Evolutionary conservation across 257 asterid species (phyloP).

Genomic region (Ligustrum vulgare): DNA sequence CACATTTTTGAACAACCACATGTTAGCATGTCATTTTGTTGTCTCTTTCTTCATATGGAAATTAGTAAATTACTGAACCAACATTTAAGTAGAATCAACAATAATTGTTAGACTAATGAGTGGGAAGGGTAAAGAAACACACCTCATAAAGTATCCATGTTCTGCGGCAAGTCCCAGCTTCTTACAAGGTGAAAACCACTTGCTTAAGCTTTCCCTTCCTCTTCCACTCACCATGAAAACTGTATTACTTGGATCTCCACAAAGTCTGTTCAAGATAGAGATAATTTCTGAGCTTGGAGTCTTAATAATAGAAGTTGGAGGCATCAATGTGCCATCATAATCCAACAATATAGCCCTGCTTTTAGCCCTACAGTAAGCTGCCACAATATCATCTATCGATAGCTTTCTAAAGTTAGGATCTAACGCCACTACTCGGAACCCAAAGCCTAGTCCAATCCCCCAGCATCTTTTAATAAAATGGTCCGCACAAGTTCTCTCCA

Average conservation of each 20-base stretch:
- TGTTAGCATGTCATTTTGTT: background rate
- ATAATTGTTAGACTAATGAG: background rate
- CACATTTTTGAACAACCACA: background rate
- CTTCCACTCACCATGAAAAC: slow-evolving; percentile 85
- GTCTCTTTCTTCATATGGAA: background rate
- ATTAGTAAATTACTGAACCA: too few species aligned
- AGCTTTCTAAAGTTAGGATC: slow-evolving; percentile 80
- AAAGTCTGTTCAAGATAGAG: slow-evolving; percentile 62
- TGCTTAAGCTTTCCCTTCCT: slow-evolving; percentile 65
- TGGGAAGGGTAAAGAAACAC: slow-evolving; percentile 13
- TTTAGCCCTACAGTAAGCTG: slow-evolving; percentile 53
- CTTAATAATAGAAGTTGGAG: slow-evolving; percentile 63
- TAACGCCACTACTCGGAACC: slow-evolving; percentile 74
- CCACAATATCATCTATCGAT: slow-evolving; percentile 63
- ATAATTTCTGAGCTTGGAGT: slow-evolving; percentile 61
- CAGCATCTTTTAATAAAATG: slow-evolving; percentile 75
- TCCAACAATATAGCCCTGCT: slow-evolving; percentile 78
- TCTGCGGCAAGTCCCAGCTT: slow-evolving; percentile 83
- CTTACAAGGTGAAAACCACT: slow-evolving; percentile 73
- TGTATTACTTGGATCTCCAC: slow-evolving; percentile 53
- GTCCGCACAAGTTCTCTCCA: slow-evolving; percentile 80
- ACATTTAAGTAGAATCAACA: too few species aligned
- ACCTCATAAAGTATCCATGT: slow-evolving; percentile 86
- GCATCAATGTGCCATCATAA: slow-evolving; percentile 86
- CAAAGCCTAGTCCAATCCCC: slow-evolving; percentile 82